phyloP scores from a whole-genome alignment of 2,329 filamentous ascomycete species.

The Ceratocystis cacaofunesta region DNA sequence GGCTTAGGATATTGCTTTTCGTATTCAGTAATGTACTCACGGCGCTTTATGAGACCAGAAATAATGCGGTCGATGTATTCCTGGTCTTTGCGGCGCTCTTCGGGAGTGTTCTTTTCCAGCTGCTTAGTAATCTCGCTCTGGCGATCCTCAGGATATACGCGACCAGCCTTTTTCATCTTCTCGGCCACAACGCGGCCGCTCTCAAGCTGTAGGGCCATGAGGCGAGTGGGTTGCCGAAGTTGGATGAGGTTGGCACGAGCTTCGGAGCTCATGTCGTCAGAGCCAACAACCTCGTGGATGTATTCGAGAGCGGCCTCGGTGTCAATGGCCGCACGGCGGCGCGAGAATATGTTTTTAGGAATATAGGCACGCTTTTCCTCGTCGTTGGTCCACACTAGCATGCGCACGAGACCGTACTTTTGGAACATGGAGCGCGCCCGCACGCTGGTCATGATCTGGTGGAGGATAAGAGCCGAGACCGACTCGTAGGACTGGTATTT shows the following conservation, averaged over 20 bases:
- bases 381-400: conserved; percentile 57
- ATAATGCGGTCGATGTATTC: conserved; percentile 4
- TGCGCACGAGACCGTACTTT: conserved; percentile 61
- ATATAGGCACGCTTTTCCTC: conserved; percentile 44
- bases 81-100: conserved; percentile 4
- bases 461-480: conserved; percentile 41
- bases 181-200: conserved; percentile 28
- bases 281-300: conserved; percentile 41
- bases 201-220: conserved; percentile 33
- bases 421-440: conserved; percentile 49
- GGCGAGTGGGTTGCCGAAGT: conserved; percentile 26
- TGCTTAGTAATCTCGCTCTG: conserved; percentile 25
- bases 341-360: conserved; percentile 40
- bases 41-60: background rate
- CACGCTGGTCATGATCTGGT: conserved; percentile 47
- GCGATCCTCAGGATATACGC: conserved; percentile 33
- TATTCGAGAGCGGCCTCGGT: conserved; percentile 46
- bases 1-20: background rate
- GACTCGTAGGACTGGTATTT: conserved; percentile 39
- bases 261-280: conserved; percentile 21
- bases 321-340: conserved; percentile 43
- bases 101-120: conserved; percentile 1
- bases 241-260: conserved; percentile 19
- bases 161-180: conserved; percentile 29
- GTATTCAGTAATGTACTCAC: background rate